These are phyloP conservation scores for Ophiostoma triangulosporum DNA, from an alignment of 2,329 filamentous ascomycete genomes.

Conservation along the genomic window DNA sequence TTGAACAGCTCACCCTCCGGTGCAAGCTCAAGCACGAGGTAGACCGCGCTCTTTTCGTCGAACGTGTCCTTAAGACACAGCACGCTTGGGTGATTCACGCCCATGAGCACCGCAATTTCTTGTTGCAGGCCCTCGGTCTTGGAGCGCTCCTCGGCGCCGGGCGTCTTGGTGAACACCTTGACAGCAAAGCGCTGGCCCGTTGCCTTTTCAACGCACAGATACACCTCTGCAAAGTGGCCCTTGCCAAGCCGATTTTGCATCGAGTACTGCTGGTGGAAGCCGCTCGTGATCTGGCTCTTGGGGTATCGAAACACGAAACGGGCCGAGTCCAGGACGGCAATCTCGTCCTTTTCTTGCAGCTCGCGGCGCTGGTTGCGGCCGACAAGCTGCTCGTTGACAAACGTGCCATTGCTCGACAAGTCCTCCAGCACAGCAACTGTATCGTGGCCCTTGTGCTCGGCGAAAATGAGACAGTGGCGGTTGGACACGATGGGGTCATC, in stretches of 20 bases:
- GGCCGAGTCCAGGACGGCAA: slow-evolving; percentile 71
- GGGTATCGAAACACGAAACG: slow-evolving; percentile 91
- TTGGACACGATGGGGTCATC: slow-evolving; percentile 76
- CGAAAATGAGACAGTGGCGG: slow-evolving; percentile 47
- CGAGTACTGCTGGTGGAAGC: slow-evolving; percentile 76
- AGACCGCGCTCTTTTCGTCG: slow-evolving; percentile 80
- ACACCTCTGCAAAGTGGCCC: slow-evolving; percentile 90
- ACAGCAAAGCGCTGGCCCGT: slow-evolving; percentile 77
- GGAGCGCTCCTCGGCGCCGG: slow-evolving; percentile 67
- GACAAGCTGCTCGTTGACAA: slow-evolving; percentile 81
- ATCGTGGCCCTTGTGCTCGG: slow-evolving; percentile 25
- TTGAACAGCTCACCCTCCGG: slow-evolving; percentile 94
- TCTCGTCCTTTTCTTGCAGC: slow-evolving; percentile 79
- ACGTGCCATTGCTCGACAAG: slow-evolving; percentile 90
- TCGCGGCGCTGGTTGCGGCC: slow-evolving; percentile 87
- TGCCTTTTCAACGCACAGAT: slow-evolving; percentile 74
- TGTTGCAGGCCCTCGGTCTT: slow-evolving; percentile 82
- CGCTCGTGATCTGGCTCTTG: slow-evolving; percentile 55
- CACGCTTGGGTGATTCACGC: slow-evolving; percentile 88
- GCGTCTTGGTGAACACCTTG: slow-evolving; percentile 83
- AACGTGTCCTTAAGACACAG: slow-evolving; percentile 92
- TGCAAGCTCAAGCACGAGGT: slow-evolving; percentile 80
- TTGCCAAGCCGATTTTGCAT: slow-evolving; percentile 79
- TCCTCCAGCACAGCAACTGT: slow-evolving; percentile 72
- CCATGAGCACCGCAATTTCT: slow-evolving; percentile 92